Evolutionary conservation across 495 filamentous ascomycete genomes (phyloP).

Genomic region (Cercophora sp.): DNA sequence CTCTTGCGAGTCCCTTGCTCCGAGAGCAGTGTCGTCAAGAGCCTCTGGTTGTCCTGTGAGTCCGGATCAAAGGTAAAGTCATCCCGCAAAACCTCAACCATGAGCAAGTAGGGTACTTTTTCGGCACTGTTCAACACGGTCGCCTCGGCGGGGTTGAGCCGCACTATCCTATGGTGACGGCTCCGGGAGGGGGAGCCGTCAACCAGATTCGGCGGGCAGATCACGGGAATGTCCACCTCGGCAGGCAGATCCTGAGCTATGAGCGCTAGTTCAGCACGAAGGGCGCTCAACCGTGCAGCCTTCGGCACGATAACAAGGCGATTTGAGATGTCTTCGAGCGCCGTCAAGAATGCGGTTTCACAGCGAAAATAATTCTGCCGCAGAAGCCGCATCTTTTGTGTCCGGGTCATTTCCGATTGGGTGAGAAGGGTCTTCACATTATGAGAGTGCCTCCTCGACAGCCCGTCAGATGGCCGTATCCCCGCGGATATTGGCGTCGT

Average conservation of each 20-base stretch:
- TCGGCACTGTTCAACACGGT: conserved; percentile 77
- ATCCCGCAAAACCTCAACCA: conserved; percentile 70
- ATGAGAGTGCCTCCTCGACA: conserved; percentile 46
- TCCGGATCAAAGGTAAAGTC: conserved; percentile 73
- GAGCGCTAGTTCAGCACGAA: conserved; percentile 69
- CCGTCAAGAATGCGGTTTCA: conserved; percentile 67
- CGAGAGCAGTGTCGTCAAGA: conserved; percentile 55
- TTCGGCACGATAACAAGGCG: conserved; percentile 70
- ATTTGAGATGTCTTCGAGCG: conserved; percentile 73
- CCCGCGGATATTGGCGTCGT: conserved; percentile 49
- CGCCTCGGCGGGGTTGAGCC: conserved; percentile 71
- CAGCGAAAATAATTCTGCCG: conserved; percentile 71
- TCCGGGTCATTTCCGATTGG: conserved; percentile 49
- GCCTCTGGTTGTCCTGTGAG: conserved; percentile 57
- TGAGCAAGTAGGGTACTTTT: conserved; percentile 70
- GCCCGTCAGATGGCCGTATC: conserved; percentile 47
- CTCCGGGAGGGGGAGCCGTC: conserved; percentile 61
- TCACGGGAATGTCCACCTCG: conserved; percentile 72
- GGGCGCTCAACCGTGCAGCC: conserved; percentile 66
- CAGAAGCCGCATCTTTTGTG: conserved; percentile 59
- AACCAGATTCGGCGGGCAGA: conserved; percentile 64
- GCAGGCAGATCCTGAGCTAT: conserved; percentile 69
- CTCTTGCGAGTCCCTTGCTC: conserved; percentile 60
- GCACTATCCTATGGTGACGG: conserved; percentile 68
- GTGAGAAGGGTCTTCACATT: conserved; percentile 43